These are phyloP conservation scores for Zangia roseola DNA, from an alignment of 768 basidiomycete species.

Conservation along the genomic window DNA sequence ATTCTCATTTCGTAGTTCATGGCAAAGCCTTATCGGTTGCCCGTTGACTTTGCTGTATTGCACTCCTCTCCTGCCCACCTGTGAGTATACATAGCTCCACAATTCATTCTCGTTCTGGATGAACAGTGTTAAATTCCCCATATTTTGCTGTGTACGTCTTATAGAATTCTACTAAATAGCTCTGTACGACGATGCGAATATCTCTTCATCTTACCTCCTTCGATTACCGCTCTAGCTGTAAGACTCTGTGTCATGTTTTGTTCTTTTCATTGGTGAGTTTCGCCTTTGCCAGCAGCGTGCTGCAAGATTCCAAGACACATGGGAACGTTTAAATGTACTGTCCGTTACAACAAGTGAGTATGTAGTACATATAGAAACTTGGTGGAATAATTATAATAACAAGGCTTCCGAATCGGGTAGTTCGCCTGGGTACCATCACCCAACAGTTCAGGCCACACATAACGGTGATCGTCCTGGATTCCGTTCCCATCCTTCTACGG, in stretches of 20 bases:
- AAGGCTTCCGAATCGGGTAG: constrained; percentile 29
- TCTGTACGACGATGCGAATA: constrained; percentile 8
- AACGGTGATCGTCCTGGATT: constrained; percentile 30
- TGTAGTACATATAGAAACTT: no score
- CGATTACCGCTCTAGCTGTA: not conserved
- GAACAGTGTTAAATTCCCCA: not conserved
- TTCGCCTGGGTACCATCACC: constrained; percentile 15
- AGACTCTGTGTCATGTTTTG: no score
- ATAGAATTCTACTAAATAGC: constrained; percentile 5
- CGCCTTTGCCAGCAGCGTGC: not conserved
- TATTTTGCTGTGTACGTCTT: constrained; percentile 1
- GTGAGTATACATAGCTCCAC: constrained; percentile 12
- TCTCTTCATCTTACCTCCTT: constrained; percentile 1
- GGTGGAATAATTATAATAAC: not conserved
- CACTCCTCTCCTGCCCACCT: constrained; percentile 12
- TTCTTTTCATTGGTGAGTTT: not conserved
- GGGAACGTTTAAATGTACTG: no score
- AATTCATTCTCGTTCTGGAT: not conserved
- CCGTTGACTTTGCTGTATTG: constrained; percentile 17
- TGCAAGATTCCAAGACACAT: no score
- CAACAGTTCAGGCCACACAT: constrained; percentile 20
- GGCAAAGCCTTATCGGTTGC: constrained; percentile 6
- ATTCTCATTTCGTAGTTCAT: constrained; percentile 13
- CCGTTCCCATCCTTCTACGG: constrained; percentile 16
- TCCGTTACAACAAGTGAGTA: no score